Evolutionary conservation across 805 yeast species (phyloP).

Genomic region (Metschnikowia anglica): DNA sequence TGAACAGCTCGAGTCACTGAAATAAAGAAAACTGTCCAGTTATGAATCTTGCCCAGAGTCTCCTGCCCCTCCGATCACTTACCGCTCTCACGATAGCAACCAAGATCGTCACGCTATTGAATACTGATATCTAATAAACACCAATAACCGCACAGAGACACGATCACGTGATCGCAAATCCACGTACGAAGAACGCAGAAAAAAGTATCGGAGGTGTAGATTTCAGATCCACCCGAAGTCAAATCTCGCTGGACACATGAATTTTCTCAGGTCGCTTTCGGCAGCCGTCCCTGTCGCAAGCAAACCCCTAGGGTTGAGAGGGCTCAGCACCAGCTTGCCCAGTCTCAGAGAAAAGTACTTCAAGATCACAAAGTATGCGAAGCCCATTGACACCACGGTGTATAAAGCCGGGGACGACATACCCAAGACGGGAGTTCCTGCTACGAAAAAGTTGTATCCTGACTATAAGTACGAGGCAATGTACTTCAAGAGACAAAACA

Average conservation of each 20-base stretch:
- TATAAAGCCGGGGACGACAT: conserved; percentile 40
- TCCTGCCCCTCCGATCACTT: too few relatives aligned
- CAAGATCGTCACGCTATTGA: too few relatives aligned
- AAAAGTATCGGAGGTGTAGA: neutral
- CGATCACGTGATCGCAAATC: neutral
- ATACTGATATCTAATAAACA: too few relatives aligned
- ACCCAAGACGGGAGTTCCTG: conserved; percentile 20
- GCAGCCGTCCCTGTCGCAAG: conserved; percentile 6
- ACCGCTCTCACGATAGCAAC: too few relatives aligned
- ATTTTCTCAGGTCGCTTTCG: conserved; percentile 15
- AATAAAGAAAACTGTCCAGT: too few relatives aligned
- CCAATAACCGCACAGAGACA: neutral
- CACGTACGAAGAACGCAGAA: too few relatives aligned
- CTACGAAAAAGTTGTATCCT: conserved; percentile 17
- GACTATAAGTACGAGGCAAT: conserved; percentile 63
- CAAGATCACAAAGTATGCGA: conserved; percentile 41
- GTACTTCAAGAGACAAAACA: conserved; percentile 78
- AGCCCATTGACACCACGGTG: conserved; percentile 35
- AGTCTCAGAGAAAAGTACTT: conserved; percentile 34
- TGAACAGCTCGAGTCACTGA: too few relatives aligned
- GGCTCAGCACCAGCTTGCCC: conserved; percentile 11
- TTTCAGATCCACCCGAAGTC: neutral
- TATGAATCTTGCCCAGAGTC: too few relatives aligned
- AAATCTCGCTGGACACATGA: conserved; percentile 16
- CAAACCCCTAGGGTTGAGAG: conserved; percentile 4